Evolutionary conservation across 2,329 filamentous ascomycete species (phyloP), one percentile per base, ranked within the genome.

Genomic region (Colletotrichum cordylinicola): DNA sequence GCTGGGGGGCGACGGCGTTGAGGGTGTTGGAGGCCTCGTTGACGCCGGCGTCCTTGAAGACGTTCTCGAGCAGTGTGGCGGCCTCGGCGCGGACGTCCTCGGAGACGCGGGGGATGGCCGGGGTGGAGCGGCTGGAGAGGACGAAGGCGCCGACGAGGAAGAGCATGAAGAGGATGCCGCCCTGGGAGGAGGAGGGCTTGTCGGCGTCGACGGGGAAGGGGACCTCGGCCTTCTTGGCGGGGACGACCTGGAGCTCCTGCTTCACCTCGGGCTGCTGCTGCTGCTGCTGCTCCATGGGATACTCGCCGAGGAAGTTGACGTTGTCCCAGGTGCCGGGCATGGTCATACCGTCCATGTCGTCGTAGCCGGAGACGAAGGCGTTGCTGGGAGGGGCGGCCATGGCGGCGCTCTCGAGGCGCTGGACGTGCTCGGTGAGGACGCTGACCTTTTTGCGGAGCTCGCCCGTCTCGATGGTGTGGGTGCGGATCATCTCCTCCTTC

Each of bases 61-160:
- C 94, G 84, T 92, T 95, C 84, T 96, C 92, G 72, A 97, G 91
- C 24, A 97, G 91, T 24, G 93, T 92, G 67, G 94, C 93, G 16
- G 95, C 95, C 55, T 94, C 94, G 78, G 91, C 93, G 75, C 94
- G 93, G 72, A 97, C 92, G 80, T 96, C 94, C 72, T 96, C 94
- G 43, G 95, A 94, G 82, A 96, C 93, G 72, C 91, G 91, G 67
- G 94, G 94, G 79, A 98, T 93, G 79, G 92, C 91, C 52, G 93
- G 91, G n/a, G 90, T 87, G 24, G 93, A 89, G 79, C 92, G 92
- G 86, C 96, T 98, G 37, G 96, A 98, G 77, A 97, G 94, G 80
- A 98, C 96, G 83, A 98, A 98, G 69, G 97, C 97, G 82, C 97
- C 97, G 78, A 98, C 96, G 70, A 99, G 94, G 82, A 99, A 94